Percentiles rank a stretch among this genome's conserved stretches.
These are phyloP conservation scores for Eremochloa ophiuroides DNA, from an alignment of 176 grass and related monocot species.

Conservation along the genomic window DNA sequence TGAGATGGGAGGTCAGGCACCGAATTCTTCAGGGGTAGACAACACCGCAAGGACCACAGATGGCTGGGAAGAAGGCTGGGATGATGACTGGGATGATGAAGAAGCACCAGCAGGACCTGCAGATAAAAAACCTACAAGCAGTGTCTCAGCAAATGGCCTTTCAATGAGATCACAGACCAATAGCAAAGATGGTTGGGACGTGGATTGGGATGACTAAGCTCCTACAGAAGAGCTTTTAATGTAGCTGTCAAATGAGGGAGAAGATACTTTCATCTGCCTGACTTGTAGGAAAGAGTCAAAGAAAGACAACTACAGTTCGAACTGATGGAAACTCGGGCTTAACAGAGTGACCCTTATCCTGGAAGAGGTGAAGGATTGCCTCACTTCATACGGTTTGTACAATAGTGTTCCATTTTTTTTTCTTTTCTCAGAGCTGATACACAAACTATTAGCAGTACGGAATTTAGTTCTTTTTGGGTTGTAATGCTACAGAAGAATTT, in stretches of 20 bases:
- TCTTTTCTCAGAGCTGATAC: conserved; percentile 22
- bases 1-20: conserved; percentile 66
- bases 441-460: conserved; percentile 17
- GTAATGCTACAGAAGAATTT: conserved; percentile 20
- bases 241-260: background rate
- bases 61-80: conserved; percentile 90
- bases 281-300: background rate
- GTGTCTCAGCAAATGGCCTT: conserved; percentile 54
- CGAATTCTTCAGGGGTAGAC: conserved; percentile 32
- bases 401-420: conserved; percentile 20
- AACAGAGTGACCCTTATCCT: conserved; percentile 11
- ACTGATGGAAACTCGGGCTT: background rate
- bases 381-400: conserved; percentile 26
- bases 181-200: conserved; percentile 86
- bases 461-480: conserved; percentile 13
- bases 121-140: conserved; percentile 32
- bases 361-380: conserved; percentile 6
- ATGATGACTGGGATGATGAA: conserved; percentile 95
- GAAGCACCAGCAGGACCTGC: conserved; percentile 50
- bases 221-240: background rate
- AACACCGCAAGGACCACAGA: conserved; percentile 38
- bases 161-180: conserved; percentile 52
- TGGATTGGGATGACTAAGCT: conserved; percentile 88
- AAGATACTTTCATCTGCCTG: background rate
- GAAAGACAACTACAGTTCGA: background rate